Conservation (phyloP, 2,329 filamentous ascomycete species). For the Ascocoryne sarcoides region DNA sequence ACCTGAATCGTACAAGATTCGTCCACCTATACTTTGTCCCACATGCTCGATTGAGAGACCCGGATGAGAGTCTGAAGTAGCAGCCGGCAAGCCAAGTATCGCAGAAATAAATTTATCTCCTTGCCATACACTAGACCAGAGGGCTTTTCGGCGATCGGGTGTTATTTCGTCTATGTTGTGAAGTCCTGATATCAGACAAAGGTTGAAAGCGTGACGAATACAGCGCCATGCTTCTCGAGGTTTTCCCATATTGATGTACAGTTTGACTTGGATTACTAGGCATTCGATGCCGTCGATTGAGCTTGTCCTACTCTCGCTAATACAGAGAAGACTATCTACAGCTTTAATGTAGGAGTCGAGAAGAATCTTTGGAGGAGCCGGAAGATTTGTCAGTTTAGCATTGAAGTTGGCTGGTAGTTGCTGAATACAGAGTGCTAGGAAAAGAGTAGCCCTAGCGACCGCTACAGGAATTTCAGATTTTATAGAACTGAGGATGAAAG, state of each 20-base stretch:
- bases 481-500: slow-evolving; percentile 32
- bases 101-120: slow-evolving; percentile 42
- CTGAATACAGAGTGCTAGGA: slow-evolving; percentile 35
- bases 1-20: slow-evolving; percentile 19
- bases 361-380: slow-evolving; percentile 34
- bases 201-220: slow-evolving; percentile 41
- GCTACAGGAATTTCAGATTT: slow-evolving; percentile 30
- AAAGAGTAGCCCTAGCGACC: slow-evolving; percentile 35
- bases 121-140: slow-evolving; percentile 34
- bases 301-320: slow-evolving; percentile 40
- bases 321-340: slow-evolving; percentile 37
- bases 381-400: slow-evolving; percentile 29
- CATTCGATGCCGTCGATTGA: slow-evolving; percentile 45
- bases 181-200: slow-evolving; percentile 42
- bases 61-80: slow-evolving; percentile 26
- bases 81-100: slow-evolving; percentile 44
- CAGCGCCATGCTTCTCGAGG: slow-evolving; percentile 46
- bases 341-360: slow-evolving; percentile 37
- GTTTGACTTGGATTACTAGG: slow-evolving; percentile 41
- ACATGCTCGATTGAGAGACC: slow-evolving; percentile 3
- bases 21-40: background rate
- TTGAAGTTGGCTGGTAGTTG: slow-evolving; percentile 33
- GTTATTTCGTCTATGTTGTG: slow-evolving; percentile 27
- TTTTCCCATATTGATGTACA: slow-evolving; percentile 45
- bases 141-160: slow-evolving; percentile 25